Conservation (phyloP, 495 filamentous ascomycete genomes). For the Penicillium daleae region DNA sequence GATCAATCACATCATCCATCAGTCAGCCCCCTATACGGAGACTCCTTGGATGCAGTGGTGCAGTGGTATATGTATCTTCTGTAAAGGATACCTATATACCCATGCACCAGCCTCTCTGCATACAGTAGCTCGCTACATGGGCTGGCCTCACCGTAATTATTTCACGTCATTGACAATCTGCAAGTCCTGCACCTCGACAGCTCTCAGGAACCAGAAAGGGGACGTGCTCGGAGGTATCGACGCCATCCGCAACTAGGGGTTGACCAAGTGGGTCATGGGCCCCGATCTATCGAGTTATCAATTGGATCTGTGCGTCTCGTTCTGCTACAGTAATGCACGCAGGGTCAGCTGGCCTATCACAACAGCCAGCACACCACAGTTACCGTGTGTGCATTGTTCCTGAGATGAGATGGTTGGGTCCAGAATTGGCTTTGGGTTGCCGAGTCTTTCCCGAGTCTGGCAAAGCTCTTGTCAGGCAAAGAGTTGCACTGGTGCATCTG, state of each 20-base stretch:
- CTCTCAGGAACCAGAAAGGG: constrained; percentile 5
- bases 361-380: constrained; percentile 9
- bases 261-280: constrained; percentile 15
- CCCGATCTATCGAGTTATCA: constrained; percentile 24
- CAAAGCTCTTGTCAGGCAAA: constrained; percentile 8
- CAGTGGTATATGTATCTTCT: neutral
- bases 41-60: neutral
- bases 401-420: constrained; percentile 19
- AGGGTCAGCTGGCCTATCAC: constrained; percentile 21
- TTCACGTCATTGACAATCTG: neutral
- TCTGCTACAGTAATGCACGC: constrained; percentile 1
- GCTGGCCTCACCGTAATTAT: constrained; percentile 10
- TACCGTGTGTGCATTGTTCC: constrained; percentile 21
- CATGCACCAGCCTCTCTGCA: neutral
- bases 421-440: constrained; percentile 18
- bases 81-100: neutral
- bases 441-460: constrained; percentile 2
- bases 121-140: constrained; percentile 1
- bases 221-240: constrained; percentile 20
- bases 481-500: constrained; percentile 10
- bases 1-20: constrained; percentile 23
- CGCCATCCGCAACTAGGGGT: constrained; percentile 24
- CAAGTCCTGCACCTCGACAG: constrained; percentile 5
- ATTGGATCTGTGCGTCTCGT: constrained; percentile 9
- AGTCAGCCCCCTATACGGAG: constrained; percentile 4